Conservation (phyloP, 2,329 filamentous ascomycete species). For the Phialophora expanda region DNA sequence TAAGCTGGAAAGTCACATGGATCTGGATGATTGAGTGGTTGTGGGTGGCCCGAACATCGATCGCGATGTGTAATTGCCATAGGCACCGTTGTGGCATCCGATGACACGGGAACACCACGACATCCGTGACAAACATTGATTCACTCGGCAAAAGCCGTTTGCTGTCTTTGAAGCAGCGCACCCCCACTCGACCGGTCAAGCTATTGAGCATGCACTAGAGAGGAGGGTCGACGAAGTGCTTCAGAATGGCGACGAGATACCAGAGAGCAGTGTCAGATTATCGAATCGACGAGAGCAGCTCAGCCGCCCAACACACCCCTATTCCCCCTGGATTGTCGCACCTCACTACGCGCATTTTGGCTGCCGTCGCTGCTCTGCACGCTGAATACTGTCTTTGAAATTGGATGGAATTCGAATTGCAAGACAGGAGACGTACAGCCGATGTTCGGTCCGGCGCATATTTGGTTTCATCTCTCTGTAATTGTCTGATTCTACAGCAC, state of each 20-base stretch:
- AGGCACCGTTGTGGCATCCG: not conserved
- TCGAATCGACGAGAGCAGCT: not conserved
- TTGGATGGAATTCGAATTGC: not conserved
- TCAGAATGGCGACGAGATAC: not conserved
- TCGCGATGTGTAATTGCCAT: not conserved
- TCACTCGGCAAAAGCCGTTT: not conserved
- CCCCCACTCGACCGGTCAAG: not conserved
- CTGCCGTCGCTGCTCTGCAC: not conserved
- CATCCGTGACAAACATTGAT: not conserved
- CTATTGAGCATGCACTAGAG: not conserved
- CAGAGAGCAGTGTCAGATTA: not conserved
- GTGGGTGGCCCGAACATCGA: not conserved
- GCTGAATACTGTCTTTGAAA: not conserved
- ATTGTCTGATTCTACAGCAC: not conserved
- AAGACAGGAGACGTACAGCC: not conserved
- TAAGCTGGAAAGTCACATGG: slow-evolving; percentile 20
- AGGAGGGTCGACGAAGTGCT: not conserved
- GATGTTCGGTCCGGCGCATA: not conserved
- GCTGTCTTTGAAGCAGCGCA: not conserved
- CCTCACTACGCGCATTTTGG: not conserved
- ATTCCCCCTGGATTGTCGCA: not conserved
- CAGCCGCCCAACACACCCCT: not conserved
- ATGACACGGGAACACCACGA: not conserved
- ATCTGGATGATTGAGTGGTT: slow-evolving; percentile 21
- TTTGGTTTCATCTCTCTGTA: not conserved